These are phyloP conservation scores for Melaleuca quinquenervia DNA, from an alignment of 345 rosid species.

Conservation along the genomic window DNA sequence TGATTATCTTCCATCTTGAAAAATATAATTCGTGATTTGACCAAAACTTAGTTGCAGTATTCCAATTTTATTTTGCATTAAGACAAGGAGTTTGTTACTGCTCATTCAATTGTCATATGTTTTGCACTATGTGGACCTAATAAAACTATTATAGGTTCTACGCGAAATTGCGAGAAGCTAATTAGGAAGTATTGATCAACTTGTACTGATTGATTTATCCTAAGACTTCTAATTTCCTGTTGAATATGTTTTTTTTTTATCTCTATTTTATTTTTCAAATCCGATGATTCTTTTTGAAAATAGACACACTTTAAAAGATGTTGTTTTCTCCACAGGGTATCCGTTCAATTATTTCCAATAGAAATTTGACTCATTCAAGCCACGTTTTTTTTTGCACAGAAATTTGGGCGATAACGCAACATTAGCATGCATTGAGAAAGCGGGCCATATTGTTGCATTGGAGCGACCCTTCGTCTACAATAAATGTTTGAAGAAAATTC, in stretches of 20 bases:
- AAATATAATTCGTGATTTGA: not conserved
- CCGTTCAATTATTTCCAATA: not conserved
- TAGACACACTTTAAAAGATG: not conserved
- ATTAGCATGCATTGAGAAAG: slow-evolving; percentile 4
- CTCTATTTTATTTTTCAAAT: not conserved
- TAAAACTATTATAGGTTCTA: not conserved
- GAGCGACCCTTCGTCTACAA: slow-evolving; percentile 14
- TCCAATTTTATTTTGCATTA: not conserved
- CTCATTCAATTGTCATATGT: not conserved
- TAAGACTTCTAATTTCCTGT: not conserved
- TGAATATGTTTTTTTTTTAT: not conserved
- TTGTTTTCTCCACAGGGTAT: not conserved
- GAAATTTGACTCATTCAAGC: not conserved
- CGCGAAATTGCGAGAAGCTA: not conserved
- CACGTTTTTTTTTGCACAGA: not conserved
- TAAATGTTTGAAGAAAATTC: slow-evolving; percentile 5
- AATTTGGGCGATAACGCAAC: slow-evolving; percentile 8
- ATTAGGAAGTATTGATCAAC: not conserved
- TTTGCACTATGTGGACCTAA: not conserved
- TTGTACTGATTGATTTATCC: not conserved
- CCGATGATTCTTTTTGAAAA: not conserved
- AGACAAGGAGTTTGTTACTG: not conserved
- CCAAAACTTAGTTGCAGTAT: not conserved
- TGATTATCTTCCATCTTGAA: not conserved
- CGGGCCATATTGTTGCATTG: slow-evolving; percentile 9